Evolutionary conservation across 441 rosid genomes (phyloP).

Genomic region (Croton setiger): DNA sequence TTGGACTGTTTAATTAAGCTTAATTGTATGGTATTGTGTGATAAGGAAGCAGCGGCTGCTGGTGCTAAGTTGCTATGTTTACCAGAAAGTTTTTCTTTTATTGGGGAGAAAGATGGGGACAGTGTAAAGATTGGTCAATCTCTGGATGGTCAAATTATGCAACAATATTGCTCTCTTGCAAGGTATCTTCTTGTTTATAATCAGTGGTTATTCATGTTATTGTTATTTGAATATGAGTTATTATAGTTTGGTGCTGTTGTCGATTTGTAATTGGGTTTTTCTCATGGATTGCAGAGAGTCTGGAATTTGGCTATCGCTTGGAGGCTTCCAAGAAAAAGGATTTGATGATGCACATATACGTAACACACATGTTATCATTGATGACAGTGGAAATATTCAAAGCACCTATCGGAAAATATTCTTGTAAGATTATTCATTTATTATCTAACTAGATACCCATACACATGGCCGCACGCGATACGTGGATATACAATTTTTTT

Average conservation of each 20-base stretch:
- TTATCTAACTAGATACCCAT: too few species aligned
- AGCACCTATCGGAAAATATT: conserved; percentile 76
- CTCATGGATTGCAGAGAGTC: conserved; percentile 53
- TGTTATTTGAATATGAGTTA: neutral
- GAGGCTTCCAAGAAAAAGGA: conserved; percentile 92
- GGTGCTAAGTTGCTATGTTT: conserved; percentile 88
- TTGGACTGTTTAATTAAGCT: neutral
- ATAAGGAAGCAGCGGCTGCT: conserved; percentile 79
- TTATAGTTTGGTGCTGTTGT: neutral
- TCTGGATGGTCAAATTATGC: conserved; percentile 79
- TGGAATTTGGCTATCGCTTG: conserved; percentile 85
- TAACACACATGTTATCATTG: conserved; percentile 87
- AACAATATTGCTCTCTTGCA: conserved; percentile 78
- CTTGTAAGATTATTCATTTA: conserved; percentile 44
- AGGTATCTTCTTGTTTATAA: conserved; percentile 37
- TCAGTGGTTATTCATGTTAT: neutral
- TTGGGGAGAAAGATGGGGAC: conserved; percentile 68
- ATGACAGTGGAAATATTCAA: conserved; percentile 65
- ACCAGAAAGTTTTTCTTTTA: conserved; percentile 81
- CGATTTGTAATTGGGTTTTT: neutral
- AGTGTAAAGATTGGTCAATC: conserved; percentile 72
- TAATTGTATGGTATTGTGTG: conserved; percentile 12
- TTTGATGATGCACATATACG: conserved; percentile 59
- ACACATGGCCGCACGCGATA: too few species aligned
- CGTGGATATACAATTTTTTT: too few species aligned